Evolutionary conservation across 192 early-diverging fungal genomes (phyloP).

Genomic region (Backusella psychrophila): DNA sequence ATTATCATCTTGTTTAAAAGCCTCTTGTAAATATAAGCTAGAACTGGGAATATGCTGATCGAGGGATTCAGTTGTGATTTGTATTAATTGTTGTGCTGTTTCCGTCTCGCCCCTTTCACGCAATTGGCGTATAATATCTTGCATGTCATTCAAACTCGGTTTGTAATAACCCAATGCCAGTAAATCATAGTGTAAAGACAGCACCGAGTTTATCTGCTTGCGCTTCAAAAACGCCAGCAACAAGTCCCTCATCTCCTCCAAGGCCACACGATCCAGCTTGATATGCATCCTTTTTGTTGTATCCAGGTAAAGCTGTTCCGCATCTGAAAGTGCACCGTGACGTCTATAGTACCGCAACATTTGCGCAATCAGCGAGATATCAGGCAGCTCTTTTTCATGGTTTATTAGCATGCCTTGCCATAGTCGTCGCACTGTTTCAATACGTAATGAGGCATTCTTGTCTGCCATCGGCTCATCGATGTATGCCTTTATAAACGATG

Average conservation of each 20-base stretch:
- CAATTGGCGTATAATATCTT: not conserved
- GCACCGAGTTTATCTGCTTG: not conserved
- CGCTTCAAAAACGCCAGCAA: not conserved
- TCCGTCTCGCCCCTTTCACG: not conserved
- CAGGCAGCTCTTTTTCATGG: not conserved
- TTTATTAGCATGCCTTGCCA: slow-evolving; percentile 10
- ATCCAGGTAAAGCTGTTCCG: slow-evolving; percentile 10
- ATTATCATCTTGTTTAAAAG: not conserved
- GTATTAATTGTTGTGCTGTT: not conserved
- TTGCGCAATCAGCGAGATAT: not conserved
- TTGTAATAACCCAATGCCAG: not conserved
- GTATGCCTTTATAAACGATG: not conserved
- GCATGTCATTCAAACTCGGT: not conserved
- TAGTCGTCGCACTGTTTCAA: slow-evolving; percentile 4
- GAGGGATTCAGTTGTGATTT: not conserved
- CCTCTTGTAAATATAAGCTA: not conserved
- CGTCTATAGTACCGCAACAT: not conserved
- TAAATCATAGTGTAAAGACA: not conserved
- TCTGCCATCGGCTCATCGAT: not conserved
- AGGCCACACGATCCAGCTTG: not conserved
- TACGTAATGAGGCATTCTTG: not conserved
- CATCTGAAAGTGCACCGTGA: not conserved
- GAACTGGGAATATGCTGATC: not conserved
- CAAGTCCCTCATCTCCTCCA: not conserved
- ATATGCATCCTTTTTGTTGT: not conserved